phyloP scores from a whole-genome alignment of 2,329 filamentous ascomycete genomes.

The Colletotrichum sp. region DNA sequence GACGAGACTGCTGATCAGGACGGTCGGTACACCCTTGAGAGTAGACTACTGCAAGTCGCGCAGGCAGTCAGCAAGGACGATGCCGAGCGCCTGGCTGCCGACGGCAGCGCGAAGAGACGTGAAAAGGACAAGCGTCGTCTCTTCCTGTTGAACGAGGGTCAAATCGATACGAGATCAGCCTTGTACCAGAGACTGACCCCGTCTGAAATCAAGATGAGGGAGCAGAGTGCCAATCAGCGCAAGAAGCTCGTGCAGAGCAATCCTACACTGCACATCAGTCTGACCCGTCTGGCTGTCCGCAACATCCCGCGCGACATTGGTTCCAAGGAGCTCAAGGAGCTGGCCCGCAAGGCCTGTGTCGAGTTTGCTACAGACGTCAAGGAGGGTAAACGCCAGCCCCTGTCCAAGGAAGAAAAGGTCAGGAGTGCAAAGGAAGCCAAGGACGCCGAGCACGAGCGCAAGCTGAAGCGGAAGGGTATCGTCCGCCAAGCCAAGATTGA shows the following conservation, averaged over 20 bases:
- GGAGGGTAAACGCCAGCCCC: slow-evolving; percentile 71
- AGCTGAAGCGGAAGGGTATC: slow-evolving; percentile 81
- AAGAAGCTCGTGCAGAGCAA: slow-evolving; percentile 92
- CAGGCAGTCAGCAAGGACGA: slow-evolving; percentile 85
- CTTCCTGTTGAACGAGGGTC: slow-evolving; percentile 87
- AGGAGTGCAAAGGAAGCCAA: slow-evolving; percentile 82
- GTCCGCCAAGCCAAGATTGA: slow-evolving; percentile 95
- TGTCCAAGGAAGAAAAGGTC: slow-evolving; percentile 88
- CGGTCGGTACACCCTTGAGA: slow-evolving; percentile 89
- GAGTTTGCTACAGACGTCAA: slow-evolving; percentile 93
- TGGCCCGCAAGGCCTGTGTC: slow-evolving; percentile 91
- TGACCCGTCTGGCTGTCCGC: slow-evolving; percentile 88
- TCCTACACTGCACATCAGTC: slow-evolving; percentile 83
- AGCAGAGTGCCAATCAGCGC: slow-evolving; percentile 84
- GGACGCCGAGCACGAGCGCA: slow-evolving; percentile 80
- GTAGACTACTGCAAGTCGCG: slow-evolving; percentile 83
- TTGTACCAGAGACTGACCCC: slow-evolving; percentile 78
- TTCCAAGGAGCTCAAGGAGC: slow-evolving; percentile 87
- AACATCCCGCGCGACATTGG: slow-evolving; percentile 86
- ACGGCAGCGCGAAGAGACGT: slow-evolving; percentile 65
- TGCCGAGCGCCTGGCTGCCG: slow-evolving; percentile 76
- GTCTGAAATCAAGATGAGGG: slow-evolving; percentile 84
- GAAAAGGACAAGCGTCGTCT: slow-evolving; percentile 91
- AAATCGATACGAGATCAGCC: slow-evolving; percentile 76
- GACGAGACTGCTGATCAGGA: slow-evolving; percentile 82